Percentiles rank a stretch among this genome's conserved stretches.
Evolutionary conservation across 139 green algal genomes (phyloP).

Genomic region (Picochlorum sp.): DNA sequence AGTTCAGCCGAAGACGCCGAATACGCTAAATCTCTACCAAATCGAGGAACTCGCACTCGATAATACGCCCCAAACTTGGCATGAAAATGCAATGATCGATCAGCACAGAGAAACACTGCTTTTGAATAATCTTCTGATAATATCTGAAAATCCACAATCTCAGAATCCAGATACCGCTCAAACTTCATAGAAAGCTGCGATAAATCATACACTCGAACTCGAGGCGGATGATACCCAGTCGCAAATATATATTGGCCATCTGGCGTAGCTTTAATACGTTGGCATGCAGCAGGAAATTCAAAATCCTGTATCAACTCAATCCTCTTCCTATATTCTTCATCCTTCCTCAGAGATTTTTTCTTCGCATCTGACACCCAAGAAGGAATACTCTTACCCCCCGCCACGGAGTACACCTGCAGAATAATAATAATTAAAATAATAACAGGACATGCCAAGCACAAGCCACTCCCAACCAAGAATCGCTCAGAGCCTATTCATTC

Average conservation of each 20-base stretch:
- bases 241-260: slow-evolving; percentile 86
- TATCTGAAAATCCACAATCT: slow-evolving; percentile 91
- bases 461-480: not conserved
- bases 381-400: slow-evolving; percentile 72
- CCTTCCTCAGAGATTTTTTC: slow-evolving; percentile 68
- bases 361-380: slow-evolving; percentile 86
- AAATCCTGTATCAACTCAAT: slow-evolving; percentile 88
- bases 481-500: no score
- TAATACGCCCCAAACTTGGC: slow-evolving; percentile 87
- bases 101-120: slow-evolving; percentile 81
- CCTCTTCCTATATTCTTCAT: slow-evolving; percentile 61
- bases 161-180: slow-evolving; percentile 83
- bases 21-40: slow-evolving; percentile 81
- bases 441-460: no score
- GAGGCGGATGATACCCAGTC: slow-evolving; percentile 69
- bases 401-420: slow-evolving; percentile 81
- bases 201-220: slow-evolving; percentile 78
- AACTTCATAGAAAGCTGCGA: slow-evolving; percentile 94
- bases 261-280: slow-evolving; percentile 74
- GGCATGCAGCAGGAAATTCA: slow-evolving; percentile 72
- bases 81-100: slow-evolving; percentile 82
- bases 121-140: slow-evolving; percentile 94
- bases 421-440: no score
- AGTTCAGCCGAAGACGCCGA: slow-evolving; percentile 64
- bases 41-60: slow-evolving; percentile 56